Conservation (phyloP, 495 filamentous ascomycete species). For the Talaromyces adpressus region DNA sequence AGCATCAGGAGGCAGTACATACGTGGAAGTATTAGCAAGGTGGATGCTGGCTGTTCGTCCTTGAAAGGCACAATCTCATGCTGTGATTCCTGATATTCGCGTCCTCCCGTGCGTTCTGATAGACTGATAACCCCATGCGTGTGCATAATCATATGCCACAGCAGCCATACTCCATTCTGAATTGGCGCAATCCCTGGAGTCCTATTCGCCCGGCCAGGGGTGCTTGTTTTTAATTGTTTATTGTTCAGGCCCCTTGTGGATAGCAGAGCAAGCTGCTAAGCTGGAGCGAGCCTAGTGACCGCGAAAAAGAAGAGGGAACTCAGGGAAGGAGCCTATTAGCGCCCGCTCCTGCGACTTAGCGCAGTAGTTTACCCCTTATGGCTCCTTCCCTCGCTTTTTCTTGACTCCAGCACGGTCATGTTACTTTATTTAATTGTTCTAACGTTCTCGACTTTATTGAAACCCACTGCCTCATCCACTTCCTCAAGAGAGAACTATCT, state of each 20-base stretch:
- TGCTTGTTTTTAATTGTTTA: neutral
- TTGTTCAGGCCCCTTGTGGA: neutral
- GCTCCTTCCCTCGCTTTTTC: neutral
- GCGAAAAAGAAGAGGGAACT: neutral
- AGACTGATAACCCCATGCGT: neutral
- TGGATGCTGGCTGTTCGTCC: neutral
- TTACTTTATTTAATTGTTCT: no score
- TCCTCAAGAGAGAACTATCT: neutral
- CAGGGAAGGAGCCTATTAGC: neutral
- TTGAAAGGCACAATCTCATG: neutral
- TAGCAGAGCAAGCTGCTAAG: neutral
- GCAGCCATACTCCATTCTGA: neutral
- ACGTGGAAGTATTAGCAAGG: neutral
- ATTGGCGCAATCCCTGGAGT: neutral
- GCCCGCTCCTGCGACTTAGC: neutral
- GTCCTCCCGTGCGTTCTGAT: neutral
- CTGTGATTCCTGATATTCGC: neutral
- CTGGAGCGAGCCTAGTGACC: neutral
- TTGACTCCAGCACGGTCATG: neutral
- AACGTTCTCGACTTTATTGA: neutral
- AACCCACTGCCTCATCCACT: neutral
- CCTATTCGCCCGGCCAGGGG: neutral
- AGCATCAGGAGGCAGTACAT: no score
- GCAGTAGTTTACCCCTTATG: constrained; percentile 1
- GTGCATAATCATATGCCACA: neutral